Percentiles rank a stretch among this genome's conserved stretches.
Conservation (phyloP, 1,284 basidiomycete species). For the Ustilago nuda region DNA sequence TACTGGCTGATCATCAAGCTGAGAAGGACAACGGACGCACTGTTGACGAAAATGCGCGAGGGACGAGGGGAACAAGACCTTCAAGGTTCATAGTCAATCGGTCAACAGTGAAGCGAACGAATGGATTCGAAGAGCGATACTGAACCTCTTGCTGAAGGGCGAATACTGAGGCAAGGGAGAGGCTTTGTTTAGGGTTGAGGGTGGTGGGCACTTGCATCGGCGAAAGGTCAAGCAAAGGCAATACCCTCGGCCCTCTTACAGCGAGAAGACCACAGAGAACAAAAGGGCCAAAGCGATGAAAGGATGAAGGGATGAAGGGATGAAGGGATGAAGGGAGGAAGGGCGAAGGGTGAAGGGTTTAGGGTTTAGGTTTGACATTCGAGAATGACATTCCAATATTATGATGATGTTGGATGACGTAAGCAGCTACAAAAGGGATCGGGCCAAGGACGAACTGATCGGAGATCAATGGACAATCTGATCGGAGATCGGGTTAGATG, state of each 20-base stretch:
- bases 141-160: neutral
- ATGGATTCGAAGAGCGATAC: constrained; percentile 7
- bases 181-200: constrained; percentile 13
- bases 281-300: neutral
- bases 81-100: constrained; percentile 1
- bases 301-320: neutral
- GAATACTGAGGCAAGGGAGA: neutral
- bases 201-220: neutral
- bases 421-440: no score
- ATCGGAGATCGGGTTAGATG: no score
- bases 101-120: constrained; percentile 26
- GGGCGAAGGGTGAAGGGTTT: constrained; percentile 7
- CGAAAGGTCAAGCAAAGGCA: constrained; percentile 5
- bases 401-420: no score
- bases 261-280: neutral
- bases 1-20: neutral
- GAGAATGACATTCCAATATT: no score
- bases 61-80: neutral
- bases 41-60: neutral
- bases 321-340: neutral
- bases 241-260: constrained; percentile 34
- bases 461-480: no score
- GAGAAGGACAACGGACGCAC: neutral
- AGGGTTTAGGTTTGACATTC: neutral
- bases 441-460: no score